phyloP scores from a whole-genome alignment of 805 yeast species.

The Tetrapisispora arboricola region DNA sequence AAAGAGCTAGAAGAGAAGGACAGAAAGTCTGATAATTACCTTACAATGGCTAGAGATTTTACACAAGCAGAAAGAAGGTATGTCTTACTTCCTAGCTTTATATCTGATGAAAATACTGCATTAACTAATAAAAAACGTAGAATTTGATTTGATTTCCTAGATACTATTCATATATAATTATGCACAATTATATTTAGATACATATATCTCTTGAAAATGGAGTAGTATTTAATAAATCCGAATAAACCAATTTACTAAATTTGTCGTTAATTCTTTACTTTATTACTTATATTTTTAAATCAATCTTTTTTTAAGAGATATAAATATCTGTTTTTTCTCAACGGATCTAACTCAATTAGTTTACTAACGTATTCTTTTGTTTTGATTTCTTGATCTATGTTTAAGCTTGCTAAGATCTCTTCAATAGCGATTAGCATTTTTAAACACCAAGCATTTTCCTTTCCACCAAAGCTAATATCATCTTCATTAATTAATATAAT shows the following conservation, averaged over 20 bases:
- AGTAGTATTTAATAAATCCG: too few relatives aligned
- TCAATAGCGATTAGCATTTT: constrained; percentile 46
- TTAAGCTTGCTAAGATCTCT: constrained; percentile 21
- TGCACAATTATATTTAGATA: constrained; percentile 1
- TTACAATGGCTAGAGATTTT: constrained; percentile 30
- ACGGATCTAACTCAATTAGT: constrained; percentile 50
- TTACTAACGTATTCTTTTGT: constrained; percentile 26
- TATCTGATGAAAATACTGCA: constrained; percentile 11
- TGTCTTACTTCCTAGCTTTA: constrained; percentile 29
- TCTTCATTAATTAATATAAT: constrained; percentile 58
- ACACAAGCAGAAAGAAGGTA: constrained; percentile 41
- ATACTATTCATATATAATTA: neutral
- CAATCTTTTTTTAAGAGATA: neutral
- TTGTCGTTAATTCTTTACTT: too few relatives aligned
- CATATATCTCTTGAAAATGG: constrained; percentile 26
- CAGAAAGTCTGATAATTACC: constrained; percentile 37
- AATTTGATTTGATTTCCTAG: neutral
- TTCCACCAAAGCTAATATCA: constrained; percentile 58
- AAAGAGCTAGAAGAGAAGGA: constrained; percentile 20
- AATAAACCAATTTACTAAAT: too few relatives aligned
- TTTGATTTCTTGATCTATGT: constrained; percentile 26
- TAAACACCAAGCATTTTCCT: constrained; percentile 67
- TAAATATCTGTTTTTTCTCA: constrained; percentile 49
- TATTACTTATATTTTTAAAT: too few relatives aligned
- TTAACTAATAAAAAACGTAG: neutral